Evolutionary conservation across 345 rosid species (phyloP), one percentile per base, ranked within the genome.

Genomic region (Kandelia obovata): DNA sequence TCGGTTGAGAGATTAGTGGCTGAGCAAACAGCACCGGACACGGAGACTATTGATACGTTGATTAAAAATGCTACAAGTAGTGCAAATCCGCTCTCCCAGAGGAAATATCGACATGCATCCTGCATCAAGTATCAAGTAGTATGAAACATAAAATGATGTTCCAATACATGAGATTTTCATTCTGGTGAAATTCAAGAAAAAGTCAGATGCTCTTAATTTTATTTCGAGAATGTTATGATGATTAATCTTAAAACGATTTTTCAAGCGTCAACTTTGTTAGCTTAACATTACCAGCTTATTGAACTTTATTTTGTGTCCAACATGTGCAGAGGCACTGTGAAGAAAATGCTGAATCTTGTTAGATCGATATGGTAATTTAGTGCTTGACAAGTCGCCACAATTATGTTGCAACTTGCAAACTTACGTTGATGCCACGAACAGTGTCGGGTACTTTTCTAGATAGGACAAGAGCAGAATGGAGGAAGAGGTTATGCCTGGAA

Each of bases 61-160:
- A 89, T 89, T 21, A 87, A 56, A 59, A 89, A 80, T 15, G 96
- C 96, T 10, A 89, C 77, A 0, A 87, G 64, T 62, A 87, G 61
- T 3, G 96, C 96, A 1, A 87, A 73, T 32, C 87, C 89, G 8
- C 87, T 85, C 72, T 89, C 96, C 13, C 84, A 71, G 7, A 87
- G 81, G 68, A 87, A 89, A 78, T 57, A 89, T 26, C 83, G 70
- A 46, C 96, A 87, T 0, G 90, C 90, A 27, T 71, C 85, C 96
- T 87, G 83, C 26, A 69, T 39, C 15, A 39, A 10, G 15, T 10
- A 39, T 1, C 9, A 37, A 7, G 11, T 6, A 35, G 7, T 8
- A 7, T 6, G 1, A 35, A 35, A 35, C 7, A 1, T 9, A 0
- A 9, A 10, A 11, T 37, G 0, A 7, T 1, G 11, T 0, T 37